phyloP scores from a whole-genome alignment of 441 rosid genomes.

The Geranium incanum region DNA sequence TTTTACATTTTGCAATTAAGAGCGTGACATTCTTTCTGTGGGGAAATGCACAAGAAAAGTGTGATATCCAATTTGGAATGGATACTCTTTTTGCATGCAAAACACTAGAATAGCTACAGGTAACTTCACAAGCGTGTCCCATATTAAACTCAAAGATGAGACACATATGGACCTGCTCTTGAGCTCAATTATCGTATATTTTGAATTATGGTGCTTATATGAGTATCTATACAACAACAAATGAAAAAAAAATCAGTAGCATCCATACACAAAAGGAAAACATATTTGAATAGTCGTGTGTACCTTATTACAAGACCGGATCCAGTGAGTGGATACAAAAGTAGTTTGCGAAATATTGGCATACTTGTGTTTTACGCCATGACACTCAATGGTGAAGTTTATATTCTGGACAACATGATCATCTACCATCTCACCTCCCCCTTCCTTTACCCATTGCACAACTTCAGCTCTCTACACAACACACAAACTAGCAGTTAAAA shows the following conservation, averaged over 20 bases:
- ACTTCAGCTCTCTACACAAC: constrained; percentile 67
- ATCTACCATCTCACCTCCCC: constrained; percentile 68
- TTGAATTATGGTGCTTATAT: background rate
- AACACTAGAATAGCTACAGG: constrained; percentile 2
- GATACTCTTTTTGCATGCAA: background rate
- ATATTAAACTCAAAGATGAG: background rate
- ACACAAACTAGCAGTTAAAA: background rate
- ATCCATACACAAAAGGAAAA: background rate
- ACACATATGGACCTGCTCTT: background rate
- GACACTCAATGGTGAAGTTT: constrained; percentile 68
- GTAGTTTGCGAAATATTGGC: constrained; percentile 30
- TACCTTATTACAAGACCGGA: constrained; percentile 93
- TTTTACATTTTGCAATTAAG: background rate
- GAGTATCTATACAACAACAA: background rate
- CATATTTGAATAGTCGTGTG: constrained; percentile 4
- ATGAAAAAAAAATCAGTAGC: background rate
- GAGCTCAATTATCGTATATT: background rate
- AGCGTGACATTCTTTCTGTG: background rate
- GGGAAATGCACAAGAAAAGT: constrained; percentile 3
- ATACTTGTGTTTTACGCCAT: constrained; percentile 45
- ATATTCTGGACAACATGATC: constrained; percentile 34
- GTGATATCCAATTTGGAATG: background rate
- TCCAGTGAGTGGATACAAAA: constrained; percentile 90
- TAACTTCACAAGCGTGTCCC: background rate
- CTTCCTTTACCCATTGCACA: constrained; percentile 81